Conservation (phyloP, 2,329 filamentous ascomycete species). For the Paecilomyces formosus region DNA sequence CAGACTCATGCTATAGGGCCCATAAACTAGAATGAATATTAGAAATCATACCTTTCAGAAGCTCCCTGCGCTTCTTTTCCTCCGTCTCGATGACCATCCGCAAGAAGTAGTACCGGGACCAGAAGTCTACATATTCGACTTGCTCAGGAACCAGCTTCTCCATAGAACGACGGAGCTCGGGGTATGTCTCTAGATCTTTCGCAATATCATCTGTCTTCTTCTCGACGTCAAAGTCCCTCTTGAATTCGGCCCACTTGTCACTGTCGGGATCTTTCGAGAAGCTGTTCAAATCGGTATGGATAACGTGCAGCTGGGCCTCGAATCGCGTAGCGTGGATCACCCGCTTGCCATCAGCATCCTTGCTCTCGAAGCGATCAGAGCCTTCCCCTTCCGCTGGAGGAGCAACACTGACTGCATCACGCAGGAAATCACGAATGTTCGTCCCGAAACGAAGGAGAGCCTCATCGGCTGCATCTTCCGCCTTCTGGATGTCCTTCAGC, state of each 20-base stretch:
- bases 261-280: conserved; percentile 76
- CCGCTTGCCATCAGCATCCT: conserved; percentile 78
- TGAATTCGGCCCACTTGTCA: conserved; percentile 68
- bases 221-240: conserved; percentile 67
- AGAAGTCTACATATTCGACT: conserved; percentile 85
- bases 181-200: conserved; percentile 74
- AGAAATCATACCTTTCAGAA: conserved; percentile 68
- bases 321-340: conserved; percentile 93
- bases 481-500: conserved; percentile 80
- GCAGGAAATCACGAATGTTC: conserved; percentile 81
- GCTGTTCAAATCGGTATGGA: conserved; percentile 75
- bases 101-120: conserved; percentile 93
- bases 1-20: not conserved
- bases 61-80: conserved; percentile 77
- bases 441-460: conserved; percentile 85
- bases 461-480: conserved; percentile 94
- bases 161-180: conserved; percentile 81
- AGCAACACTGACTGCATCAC: conserved; percentile 82
- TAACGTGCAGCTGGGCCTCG: conserved; percentile 91
- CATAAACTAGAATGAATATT: not conserved
- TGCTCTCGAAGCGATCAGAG: conserved; percentile 75
- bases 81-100: conserved; percentile 89
- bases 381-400: conserved; percentile 54
- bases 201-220: conserved; percentile 78
- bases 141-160: conserved; percentile 90